Evolutionary conservation across 352 stramenopile genomes (phyloP).

Genomic region (Phytopythium delawarense): DNA sequence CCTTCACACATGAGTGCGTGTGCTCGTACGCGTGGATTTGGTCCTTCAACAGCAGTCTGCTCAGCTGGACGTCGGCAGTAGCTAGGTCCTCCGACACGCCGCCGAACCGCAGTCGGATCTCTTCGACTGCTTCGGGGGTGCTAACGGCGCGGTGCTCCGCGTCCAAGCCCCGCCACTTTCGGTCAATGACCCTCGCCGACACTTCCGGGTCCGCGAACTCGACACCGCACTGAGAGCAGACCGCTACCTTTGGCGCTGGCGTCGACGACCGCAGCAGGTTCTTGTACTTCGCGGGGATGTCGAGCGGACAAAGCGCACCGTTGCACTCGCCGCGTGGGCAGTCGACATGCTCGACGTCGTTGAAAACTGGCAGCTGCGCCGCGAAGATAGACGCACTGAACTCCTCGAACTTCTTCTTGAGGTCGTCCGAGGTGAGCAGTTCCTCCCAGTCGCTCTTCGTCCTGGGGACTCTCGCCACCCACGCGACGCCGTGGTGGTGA

Average conservation of each 20-base stretch:
- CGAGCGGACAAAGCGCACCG: not conserved
- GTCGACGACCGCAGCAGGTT: not conserved
- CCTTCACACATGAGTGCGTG: constrained; percentile 18
- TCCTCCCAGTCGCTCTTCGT: constrained; percentile 19
- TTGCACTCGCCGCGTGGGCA: too few relatives aligned
- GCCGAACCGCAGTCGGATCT: constrained; percentile 11
- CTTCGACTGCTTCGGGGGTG: constrained; percentile 4
- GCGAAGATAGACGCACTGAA: constrained; percentile 22
- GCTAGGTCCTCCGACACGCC: constrained; percentile 7
- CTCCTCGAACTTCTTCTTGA: constrained; percentile 11
- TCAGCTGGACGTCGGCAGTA: constrained; percentile 18
- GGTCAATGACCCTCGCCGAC: constrained; percentile 1
- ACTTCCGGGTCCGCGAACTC: constrained; percentile 9
- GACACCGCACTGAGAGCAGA: constrained; percentile 3
- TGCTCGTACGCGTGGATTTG: constrained; percentile 16
- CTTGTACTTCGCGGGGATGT: constrained; percentile 13
- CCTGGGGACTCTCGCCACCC: constrained; percentile 18
- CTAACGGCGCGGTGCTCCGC: constrained; percentile 5
- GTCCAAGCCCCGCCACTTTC: constrained; percentile 11
- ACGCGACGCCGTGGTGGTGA: constrained; percentile 21
- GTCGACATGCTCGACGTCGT: too few relatives aligned
- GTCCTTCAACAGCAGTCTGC: constrained; percentile 11
- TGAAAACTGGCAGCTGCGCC: constrained; percentile 8
- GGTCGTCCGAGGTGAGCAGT: not conserved
- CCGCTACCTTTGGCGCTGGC: constrained; percentile 4